A percentile compares a stretch with the other conserved stretches of the same genome.
These are phyloP conservation scores for Perkinsela sp. DNA, from an alignment of 208 protist species.

Conservation along the genomic window DNA sequence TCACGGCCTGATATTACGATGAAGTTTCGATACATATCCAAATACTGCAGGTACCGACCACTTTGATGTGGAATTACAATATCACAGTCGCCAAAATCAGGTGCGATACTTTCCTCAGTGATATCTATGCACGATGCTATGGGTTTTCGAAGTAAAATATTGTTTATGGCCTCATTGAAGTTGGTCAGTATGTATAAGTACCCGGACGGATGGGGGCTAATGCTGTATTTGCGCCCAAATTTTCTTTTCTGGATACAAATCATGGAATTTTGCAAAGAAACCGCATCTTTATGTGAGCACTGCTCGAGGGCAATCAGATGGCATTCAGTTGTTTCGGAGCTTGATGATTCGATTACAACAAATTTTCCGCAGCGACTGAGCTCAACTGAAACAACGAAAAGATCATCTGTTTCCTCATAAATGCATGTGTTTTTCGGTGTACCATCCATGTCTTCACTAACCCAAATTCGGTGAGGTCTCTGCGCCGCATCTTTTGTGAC, in stretches of 20 bases:
- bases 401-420: not conserved
- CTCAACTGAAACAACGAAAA: not conserved
- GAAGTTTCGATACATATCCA: slow-evolving; percentile 19
- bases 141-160: not conserved
- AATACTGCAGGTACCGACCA: slow-evolving; percentile 15
- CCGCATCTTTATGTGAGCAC: too few species aligned
- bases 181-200: slow-evolving; percentile 2
- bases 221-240: not conserved
- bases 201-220: not conserved
- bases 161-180: slow-evolving; percentile 3
- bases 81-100: not conserved
- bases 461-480: not conserved
- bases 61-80: slow-evolving; percentile 16
- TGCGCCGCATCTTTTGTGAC: not conserved
- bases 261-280: too few species aligned
- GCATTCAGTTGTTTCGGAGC: not conserved
- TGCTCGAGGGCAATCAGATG: not conserved
- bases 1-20: slow-evolving; percentile 27
- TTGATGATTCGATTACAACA: not conserved
- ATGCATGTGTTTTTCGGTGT: not conserved
- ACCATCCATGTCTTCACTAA: not conserved
- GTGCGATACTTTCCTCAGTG: not conserved
- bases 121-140: not conserved
- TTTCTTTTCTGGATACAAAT: slow-evolving; percentile 1
- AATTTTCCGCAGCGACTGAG: not conserved